phyloP scores from a whole-genome alignment of 2,329 filamentous ascomycete genomes.

The Ilyonectria mors-panacis region DNA sequence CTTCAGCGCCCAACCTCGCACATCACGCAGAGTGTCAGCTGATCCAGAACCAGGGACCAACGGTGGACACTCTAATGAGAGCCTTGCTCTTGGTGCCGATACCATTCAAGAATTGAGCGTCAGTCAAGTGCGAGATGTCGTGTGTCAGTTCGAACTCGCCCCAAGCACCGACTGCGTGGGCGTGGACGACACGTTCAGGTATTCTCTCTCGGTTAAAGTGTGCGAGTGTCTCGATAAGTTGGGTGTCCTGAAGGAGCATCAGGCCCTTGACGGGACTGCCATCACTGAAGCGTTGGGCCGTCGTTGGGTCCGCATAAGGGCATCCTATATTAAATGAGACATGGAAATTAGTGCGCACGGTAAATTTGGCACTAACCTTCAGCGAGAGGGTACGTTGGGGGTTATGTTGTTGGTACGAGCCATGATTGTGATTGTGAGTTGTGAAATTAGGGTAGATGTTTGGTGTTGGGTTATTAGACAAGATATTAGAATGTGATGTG shows the following conservation, averaged over 20 bases:
- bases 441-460: neutral
- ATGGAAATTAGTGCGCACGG: too few relatives aligned
- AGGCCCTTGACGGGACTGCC: conserved; percentile 22
- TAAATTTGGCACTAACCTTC: neutral
- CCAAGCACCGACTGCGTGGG: conserved; percentile 59
- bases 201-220: conserved; percentile 68
- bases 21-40: conserved; percentile 77
- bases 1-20: conserved; percentile 75
- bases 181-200: conserved; percentile 56
- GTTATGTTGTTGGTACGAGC: neutral
- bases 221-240: conserved; percentile 74
- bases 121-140: conserved; percentile 70
- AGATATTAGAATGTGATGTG: neutral
- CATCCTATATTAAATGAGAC: neutral
- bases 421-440: neutral
- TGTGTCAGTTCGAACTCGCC: conserved; percentile 73
- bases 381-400: conserved; percentile 11
- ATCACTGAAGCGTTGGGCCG: conserved; percentile 8
- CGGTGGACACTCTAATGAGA: conserved; percentile 79
- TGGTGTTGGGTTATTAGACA: too few relatives aligned
- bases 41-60: conserved; percentile 78
- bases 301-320: conserved; percentile 23
- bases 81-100: conserved; percentile 69
- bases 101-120: conserved; percentile 66
- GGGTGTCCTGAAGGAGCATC: conserved; percentile 73